These are phyloP conservation scores for Cercophora scortea DNA, from an alignment of 495 filamentous ascomycete species.

Conservation along the genomic window DNA sequence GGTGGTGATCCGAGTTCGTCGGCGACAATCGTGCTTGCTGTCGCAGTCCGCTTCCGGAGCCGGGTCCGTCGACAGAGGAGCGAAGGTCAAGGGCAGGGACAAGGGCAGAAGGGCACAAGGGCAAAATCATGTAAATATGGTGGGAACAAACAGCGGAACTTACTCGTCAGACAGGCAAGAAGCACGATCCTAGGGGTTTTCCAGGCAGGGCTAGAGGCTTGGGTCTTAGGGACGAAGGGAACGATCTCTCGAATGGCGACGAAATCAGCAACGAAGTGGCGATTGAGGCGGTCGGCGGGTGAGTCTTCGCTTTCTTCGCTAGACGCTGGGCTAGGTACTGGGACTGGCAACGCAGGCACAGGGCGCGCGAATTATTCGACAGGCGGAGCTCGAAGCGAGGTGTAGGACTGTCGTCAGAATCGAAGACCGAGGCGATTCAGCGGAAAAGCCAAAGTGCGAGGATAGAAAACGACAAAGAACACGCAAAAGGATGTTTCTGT, in stretches of 20 bases:
- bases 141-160: too few relatives aligned
- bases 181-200: too few relatives aligned
- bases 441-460: conserved; percentile 21
- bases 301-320: too few relatives aligned
- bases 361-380: conserved; percentile 10
- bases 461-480: conserved; percentile 10
- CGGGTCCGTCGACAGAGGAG: not conserved
- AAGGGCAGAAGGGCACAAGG: not conserved
- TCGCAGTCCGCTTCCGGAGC: not conserved
- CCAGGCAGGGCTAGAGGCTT: too few relatives aligned
- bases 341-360: not conserved
- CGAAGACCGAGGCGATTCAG: conserved; percentile 30
- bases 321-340: too few relatives aligned
- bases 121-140: not conserved
- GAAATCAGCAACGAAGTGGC: too few relatives aligned
- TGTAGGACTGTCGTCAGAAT: not conserved
- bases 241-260: too few relatives aligned
- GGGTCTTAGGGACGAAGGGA: too few relatives aligned
- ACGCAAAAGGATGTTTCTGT: conserved; percentile 21
- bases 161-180: too few relatives aligned
- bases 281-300: too few relatives aligned
- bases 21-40: not conserved
- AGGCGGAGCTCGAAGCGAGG: conserved; percentile 8
- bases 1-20: too few relatives aligned
- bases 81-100: not conserved